Evolutionary conservation across 169 alveolate genomes (phyloP).

Genomic region (Plasmodium gonderi): DNA sequence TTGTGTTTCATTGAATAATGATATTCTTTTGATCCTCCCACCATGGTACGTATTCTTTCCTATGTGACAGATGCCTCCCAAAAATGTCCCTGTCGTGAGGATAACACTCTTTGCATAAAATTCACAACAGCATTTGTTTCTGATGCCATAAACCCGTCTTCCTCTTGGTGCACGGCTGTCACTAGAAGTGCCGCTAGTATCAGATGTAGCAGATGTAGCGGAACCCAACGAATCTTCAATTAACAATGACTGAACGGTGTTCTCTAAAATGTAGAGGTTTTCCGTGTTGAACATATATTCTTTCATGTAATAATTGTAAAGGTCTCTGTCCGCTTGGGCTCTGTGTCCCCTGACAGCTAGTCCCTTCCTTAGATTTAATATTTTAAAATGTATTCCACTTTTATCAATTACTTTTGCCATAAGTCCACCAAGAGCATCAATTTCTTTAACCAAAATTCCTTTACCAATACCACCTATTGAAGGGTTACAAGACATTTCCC

Average conservation of each 20-base stretch:
- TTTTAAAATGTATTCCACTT: slow-evolving; percentile 90
- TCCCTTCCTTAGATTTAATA: slow-evolving; percentile 90
- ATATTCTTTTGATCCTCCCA: slow-evolving; percentile 42
- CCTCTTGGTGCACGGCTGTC: neutral
- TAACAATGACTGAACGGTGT: slow-evolving; percentile 79
- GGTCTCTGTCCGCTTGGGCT: slow-evolving; percentile 92
- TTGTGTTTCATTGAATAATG: neutral
- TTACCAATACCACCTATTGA: slow-evolving; percentile 95
- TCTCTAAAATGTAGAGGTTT: slow-evolving; percentile 66
- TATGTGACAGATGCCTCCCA: slow-evolving; percentile 89
- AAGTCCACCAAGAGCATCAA: slow-evolving; percentile 94
- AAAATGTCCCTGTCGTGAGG: slow-evolving; percentile 93
- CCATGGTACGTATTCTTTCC: slow-evolving; percentile 82
- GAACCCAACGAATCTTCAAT: neutral
- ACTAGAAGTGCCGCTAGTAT: neutral
- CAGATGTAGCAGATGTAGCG: no score
- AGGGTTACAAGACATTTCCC: slow-evolving; percentile 91
- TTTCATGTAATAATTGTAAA: slow-evolving; percentile 84
- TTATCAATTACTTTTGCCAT: slow-evolving; percentile 91
- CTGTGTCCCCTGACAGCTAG: slow-evolving; percentile 95
- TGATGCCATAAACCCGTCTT: slow-evolving; percentile 76
- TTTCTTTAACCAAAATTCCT: slow-evolving; percentile 93
- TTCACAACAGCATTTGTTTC: slow-evolving; percentile 76
- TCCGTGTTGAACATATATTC: slow-evolving; percentile 19
- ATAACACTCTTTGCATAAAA: slow-evolving; percentile 80